Evolutionary conservation across 1,139 yeast species (phyloP), one percentile per base, ranked within the genome.

Genomic region (Zygoascus sp.): DNA sequence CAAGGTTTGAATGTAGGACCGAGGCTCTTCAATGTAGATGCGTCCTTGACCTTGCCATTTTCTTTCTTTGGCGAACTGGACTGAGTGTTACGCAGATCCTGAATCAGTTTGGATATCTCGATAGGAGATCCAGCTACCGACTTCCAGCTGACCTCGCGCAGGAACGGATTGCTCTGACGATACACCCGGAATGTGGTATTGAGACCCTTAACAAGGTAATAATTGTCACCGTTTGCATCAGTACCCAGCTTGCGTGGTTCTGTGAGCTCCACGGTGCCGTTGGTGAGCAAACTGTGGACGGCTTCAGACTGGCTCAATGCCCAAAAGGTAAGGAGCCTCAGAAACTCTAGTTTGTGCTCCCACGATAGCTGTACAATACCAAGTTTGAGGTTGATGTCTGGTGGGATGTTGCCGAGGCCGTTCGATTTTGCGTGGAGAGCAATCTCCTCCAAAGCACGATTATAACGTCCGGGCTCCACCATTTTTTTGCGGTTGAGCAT

Each of bases 401-500:
- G 55, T 6, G 40, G 32, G 10, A 34, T 10, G 39, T 47, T 23
- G 64, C 63, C 42, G 63, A 50, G n/a, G 53, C 44, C 36, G 58
- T 52, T 30, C 55, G 52, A 40, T 50, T 56, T 13, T 51, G 50
- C 20, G 22, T 30, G 21, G 17, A 35, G 45, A 50, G 63, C 38
- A 9, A 53, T 57, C 54, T 61, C 70, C 53, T 66, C 69, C 35
- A 69, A 51, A 4, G 73, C 70, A 11, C 69, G 57, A 19, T 53
- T 54, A 50, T 62, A 68, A 35, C 59, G 56, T 3, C 66, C 69
- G n/a, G 58, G 53, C 56, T 70, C 74, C 40, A 70, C 61, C 30
- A 64, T 64, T 53, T 67, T 68, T 44, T 67, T 67, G 35, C 74
- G 62, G 49, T 69, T 70, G 32, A 70, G 58, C 21, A 64, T 63